These are phyloP conservation scores for Globisporangium alternatum DNA, from an alignment of 352 stramenopile species.

Conservation along the genomic window DNA sequence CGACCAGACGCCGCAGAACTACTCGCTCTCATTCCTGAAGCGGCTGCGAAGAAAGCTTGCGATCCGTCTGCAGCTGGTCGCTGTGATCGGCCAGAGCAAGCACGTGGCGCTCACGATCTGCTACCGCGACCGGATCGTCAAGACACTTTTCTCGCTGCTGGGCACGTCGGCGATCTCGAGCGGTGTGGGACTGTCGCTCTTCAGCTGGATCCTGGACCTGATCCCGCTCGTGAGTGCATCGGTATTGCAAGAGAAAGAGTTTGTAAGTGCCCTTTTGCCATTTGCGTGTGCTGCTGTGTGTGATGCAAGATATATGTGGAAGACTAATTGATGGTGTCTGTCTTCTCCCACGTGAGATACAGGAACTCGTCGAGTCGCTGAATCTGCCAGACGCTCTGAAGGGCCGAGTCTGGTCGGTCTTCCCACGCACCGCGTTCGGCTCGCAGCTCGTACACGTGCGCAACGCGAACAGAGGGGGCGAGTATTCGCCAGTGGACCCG, in stretches of 20 bases:
- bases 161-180: slow-evolving; percentile 60
- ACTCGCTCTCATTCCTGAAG: slow-evolving; percentile 34
- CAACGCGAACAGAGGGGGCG: slow-evolving; percentile 14
- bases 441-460: slow-evolving; percentile 26
- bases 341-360: background rate
- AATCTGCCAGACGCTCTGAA: slow-evolving; percentile 57
- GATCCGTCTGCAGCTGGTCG: slow-evolving; percentile 74
- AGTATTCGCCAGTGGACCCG: slow-evolving; percentile 56
- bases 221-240: slow-evolving; percentile 75
- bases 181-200: slow-evolving; percentile 66
- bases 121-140: slow-evolving; percentile 83
- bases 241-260: slow-evolving; percentile 72
- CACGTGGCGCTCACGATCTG: slow-evolving; percentile 77
- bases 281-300: slow-evolving; percentile 11
- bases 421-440: slow-evolving; percentile 49
- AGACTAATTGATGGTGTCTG: background rate
- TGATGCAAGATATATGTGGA: slow-evolving; percentile 1
- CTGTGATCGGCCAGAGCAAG: slow-evolving; percentile 69
- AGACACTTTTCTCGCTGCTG: slow-evolving; percentile 75
- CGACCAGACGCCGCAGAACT: slow-evolving; percentile 27
- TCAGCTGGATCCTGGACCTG: slow-evolving; percentile 86
- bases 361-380: slow-evolving; percentile 73
- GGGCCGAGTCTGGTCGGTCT: slow-evolving; percentile 62
- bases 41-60: slow-evolving; percentile 72
- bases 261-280: slow-evolving; percentile 40